A percentile compares a stretch with the other conserved stretches of the same genome.
Evolutionary conservation across 495 filamentous ascomycete species (phyloP).

Genomic region (Hypoxylon trugodes): DNA sequence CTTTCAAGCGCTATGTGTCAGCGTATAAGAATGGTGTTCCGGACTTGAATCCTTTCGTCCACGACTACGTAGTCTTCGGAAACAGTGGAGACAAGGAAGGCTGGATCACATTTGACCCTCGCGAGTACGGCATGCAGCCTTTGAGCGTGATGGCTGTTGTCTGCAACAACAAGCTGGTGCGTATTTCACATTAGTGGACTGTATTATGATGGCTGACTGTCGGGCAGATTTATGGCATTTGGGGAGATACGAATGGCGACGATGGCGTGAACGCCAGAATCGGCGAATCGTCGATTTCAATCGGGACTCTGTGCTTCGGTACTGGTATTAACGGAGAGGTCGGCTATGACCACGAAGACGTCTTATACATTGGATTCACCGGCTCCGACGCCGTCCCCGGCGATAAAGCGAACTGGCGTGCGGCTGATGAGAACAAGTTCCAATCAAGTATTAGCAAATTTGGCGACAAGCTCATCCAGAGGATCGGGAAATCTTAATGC

Average conservation of each 20-base stretch:
- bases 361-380: constrained; percentile 63
- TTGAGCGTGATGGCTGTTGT: constrained; percentile 65
- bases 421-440: constrained; percentile 48
- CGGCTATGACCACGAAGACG: constrained; percentile 55
- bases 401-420: constrained; percentile 56
- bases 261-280: constrained; percentile 51
- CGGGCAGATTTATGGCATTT: constrained; percentile 64
- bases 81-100: constrained; percentile 46
- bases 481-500: neutral
- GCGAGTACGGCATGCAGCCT: constrained; percentile 55
- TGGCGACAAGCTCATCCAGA: constrained; percentile 50
- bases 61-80: constrained; percentile 64
- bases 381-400: constrained; percentile 56
- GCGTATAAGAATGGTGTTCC: constrained; percentile 42
- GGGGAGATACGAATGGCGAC: constrained; percentile 69
- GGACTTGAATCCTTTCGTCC: constrained; percentile 61
- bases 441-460: constrained; percentile 54
- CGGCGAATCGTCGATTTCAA: constrained; percentile 63
- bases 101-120: constrained; percentile 50
- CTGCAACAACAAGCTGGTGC: constrained; percentile 55
- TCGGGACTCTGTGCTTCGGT: constrained; percentile 64
- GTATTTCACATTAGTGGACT: constrained; percentile 16
- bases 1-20: constrained; percentile 51
- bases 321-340: constrained; percentile 51
- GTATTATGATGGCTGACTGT: neutral